Percentiles rank a stretch among this genome's conserved stretches.
Conservation (phyloP, 2,329 filamentous ascomycete genomes). For the Laburnicola sp. region DNA sequence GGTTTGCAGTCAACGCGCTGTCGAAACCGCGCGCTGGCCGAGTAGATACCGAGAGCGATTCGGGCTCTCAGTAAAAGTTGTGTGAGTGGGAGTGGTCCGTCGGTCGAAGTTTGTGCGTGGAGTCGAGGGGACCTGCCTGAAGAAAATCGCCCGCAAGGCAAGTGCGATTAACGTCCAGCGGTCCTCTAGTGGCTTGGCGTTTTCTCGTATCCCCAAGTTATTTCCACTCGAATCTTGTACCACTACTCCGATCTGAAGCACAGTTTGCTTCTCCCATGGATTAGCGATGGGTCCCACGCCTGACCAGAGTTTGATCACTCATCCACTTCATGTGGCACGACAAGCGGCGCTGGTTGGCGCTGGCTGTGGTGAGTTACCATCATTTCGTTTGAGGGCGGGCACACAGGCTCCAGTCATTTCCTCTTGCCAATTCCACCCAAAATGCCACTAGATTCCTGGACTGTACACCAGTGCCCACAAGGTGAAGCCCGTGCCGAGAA, state of each 20-base stretch:
- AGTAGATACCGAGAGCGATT: constrained; percentile 31
- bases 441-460: constrained; percentile 2
- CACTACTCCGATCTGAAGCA: too few species aligned
- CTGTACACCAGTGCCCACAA: too few species aligned
- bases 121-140: constrained; percentile 20
- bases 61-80: constrained; percentile 30
- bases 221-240: background rate
- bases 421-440: background rate
- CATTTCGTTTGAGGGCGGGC: background rate
- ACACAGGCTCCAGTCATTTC: background rate
- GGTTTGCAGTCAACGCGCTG: constrained; percentile 47
- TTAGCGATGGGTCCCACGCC: constrained; percentile 26
- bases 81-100: constrained; percentile 27
- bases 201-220: background rate
- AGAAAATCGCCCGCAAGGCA: constrained; percentile 30
- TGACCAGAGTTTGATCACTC: constrained; percentile 30
- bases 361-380: constrained; percentile 33
- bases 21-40: constrained; percentile 42
- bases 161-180: constrained; percentile 17
- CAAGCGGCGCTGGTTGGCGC: constrained; percentile 33
- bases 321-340: constrained; percentile 31
- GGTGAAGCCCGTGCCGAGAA: background rate
- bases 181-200: constrained; percentile 3
- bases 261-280: constrained; percentile 20
- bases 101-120: constrained; percentile 21